Evolutionary conservation across 1,139 yeast genomes (phyloP).

Genomic region (Candida sp.): DNA sequence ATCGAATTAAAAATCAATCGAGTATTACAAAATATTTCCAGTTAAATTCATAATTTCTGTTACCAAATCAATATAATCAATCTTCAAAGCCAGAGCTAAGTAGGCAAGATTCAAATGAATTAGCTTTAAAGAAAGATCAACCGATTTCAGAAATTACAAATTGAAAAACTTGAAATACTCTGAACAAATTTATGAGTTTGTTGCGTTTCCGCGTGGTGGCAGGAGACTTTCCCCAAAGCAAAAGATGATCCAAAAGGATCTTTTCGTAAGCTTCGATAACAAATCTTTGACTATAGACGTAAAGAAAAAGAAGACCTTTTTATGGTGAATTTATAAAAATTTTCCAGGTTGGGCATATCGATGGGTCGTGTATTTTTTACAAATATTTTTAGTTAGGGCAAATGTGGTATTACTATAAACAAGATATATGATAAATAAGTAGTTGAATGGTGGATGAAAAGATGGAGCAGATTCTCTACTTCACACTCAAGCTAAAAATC

Average conservation of each 20-base stretch:
- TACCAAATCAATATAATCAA: not conserved
- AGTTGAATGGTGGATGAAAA: not conserved
- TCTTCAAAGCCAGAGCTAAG: slow-evolving; percentile 12
- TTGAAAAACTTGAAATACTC: slow-evolving; percentile 11
- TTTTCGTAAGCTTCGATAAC: slow-evolving; percentile 79
- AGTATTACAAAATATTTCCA: slow-evolving; percentile 6
- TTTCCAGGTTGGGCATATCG: not conserved
- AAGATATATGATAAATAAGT: not conserved
- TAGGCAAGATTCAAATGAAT: slow-evolving; percentile 12
- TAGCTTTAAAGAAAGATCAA: slow-evolving; percentile 6
- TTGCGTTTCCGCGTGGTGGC: slow-evolving; percentile 70
- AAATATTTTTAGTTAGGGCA: not conserved
- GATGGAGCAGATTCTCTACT: no score
- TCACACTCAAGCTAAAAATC: slow-evolving; percentile 10
- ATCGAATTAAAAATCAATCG: slow-evolving; percentile 8
- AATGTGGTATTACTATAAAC: not conserved
- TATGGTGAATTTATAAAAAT: slow-evolving; percentile 4
- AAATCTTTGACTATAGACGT: slow-evolving; percentile 73
- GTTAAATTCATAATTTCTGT: not conserved
- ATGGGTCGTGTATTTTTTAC: slow-evolving; percentile 4
- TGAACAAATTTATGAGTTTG: slow-evolving; percentile 31
- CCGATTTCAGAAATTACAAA: not conserved
- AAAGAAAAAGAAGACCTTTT: slow-evolving; percentile 19
- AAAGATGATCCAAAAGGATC: slow-evolving; percentile 22
- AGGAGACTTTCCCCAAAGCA: slow-evolving; percentile 98